A percentile compares a stretch with the other conserved stretches of the same genome.
These are phyloP conservation scores for Dioscorea cayenensis DNA, from an alignment of 116 monocot species.

Conservation along the genomic window DNA sequence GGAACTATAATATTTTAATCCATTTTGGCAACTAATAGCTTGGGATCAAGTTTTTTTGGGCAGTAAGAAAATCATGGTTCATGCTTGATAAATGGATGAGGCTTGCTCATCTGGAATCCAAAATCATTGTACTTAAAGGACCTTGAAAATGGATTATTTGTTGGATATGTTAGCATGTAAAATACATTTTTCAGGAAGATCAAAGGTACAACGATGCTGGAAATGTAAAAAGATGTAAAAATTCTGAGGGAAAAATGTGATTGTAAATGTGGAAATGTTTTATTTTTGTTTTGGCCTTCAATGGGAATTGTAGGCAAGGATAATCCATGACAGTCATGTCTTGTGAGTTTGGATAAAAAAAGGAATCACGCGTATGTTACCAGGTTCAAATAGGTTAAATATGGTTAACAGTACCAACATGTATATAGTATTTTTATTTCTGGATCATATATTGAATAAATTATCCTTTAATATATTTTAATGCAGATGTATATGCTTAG, in stretches of 20 bases:
- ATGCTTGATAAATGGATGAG: too few species aligned
- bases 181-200: background rate
- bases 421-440: background rate
- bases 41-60: too few species aligned
- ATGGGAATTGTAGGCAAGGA: background rate
- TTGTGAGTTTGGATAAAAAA: too few species aligned
- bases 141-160: background rate
- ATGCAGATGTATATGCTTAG: too few species aligned
- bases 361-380: background rate
- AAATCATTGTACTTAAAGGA: background rate
- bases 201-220: background rate
- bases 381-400: background rate
- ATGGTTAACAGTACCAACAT: background rate
- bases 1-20: too few species aligned
- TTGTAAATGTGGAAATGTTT: background rate
- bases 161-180: background rate
- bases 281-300: background rate
- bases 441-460: background rate
- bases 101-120: background rate
- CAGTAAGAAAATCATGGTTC: too few species aligned
- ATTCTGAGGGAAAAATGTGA: background rate
- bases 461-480: too few species aligned
- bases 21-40: too few species aligned
- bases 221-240: background rate
- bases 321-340: background rate